Evolutionary conservation across 1,284 basidiomycete genomes (phyloP).

Genomic region (Cutaneotrichosporon curvatum): DNA sequence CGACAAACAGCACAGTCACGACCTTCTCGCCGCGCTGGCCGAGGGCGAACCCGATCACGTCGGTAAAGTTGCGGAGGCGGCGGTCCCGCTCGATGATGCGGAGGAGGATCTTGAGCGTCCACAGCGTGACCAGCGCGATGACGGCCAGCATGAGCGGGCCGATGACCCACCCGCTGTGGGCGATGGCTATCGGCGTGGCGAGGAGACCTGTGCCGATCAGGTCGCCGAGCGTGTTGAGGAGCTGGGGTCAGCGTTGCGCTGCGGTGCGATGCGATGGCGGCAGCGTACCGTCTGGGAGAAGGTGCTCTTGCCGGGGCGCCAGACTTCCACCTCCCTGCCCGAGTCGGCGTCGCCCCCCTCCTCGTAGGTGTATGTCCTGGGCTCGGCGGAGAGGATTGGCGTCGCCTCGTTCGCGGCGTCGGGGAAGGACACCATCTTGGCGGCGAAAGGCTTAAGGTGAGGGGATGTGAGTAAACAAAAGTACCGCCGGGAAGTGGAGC

Average conservation of each 20-base stretch:
- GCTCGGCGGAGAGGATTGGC: too few relatives aligned
- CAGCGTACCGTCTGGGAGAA: conserved; percentile 66
- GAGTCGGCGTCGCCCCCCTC: conserved; percentile 14
- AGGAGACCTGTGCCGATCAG: conserved; percentile 81
- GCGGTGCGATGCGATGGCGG: too few relatives aligned
- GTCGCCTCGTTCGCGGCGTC: too few relatives aligned
- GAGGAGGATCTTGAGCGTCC: conserved; percentile 55
- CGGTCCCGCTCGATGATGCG: conserved; percentile 40
- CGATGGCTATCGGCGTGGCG: conserved; percentile 77
- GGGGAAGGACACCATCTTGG: too few relatives aligned
- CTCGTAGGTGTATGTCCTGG: conserved; percentile 6
- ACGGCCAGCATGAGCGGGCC: conserved; percentile 64
- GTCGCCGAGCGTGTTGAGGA: conserved; percentile 79
- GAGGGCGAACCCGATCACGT: conserved; percentile 37
- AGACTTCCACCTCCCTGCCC: conserved; percentile 29
- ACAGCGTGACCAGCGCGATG: conserved; percentile 71
- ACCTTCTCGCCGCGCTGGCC: conserved; percentile 60
- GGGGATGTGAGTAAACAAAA: too few relatives aligned
- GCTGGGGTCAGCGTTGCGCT: conserved; percentile 49
- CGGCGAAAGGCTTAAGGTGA: too few relatives aligned
- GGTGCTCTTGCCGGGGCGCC: conserved; percentile 57
- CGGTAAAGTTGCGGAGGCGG: conserved; percentile 37
- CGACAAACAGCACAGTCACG: conserved; percentile 68
- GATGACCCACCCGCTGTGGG: conserved; percentile 75
- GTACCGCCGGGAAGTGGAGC: too few relatives aligned